Evolutionary conservation across 2,329 filamentous ascomycete genomes (phyloP).

Genomic region (Phyllosticta citriasiana): DNA sequence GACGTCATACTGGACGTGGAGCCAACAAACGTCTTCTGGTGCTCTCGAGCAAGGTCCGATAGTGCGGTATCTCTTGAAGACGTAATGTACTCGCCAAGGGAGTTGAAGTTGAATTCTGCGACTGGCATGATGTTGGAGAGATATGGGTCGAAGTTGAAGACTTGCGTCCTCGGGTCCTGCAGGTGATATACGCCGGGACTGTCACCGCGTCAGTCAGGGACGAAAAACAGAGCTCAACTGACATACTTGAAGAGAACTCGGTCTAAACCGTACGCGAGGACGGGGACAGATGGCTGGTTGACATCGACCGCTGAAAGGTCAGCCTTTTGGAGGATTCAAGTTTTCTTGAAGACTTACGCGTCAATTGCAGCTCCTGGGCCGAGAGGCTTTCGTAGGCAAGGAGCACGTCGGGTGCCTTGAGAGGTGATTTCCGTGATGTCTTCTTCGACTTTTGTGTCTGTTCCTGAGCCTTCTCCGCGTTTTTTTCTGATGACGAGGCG

Average conservation of each 20-base stretch:
- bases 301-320: conserved; percentile 28
- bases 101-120: conserved; percentile 81
- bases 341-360: background rate
- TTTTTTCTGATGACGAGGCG: background rate
- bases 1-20: conserved; percentile 96
- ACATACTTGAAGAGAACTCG: conserved; percentile 80
- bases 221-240: background rate
- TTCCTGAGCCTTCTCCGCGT: background rate
- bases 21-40: conserved; percentile 73
- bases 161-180: conserved; percentile 74
- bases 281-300: conserved; percentile 47
- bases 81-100: conserved; percentile 77
- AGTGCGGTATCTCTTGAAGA: conserved; percentile 75
- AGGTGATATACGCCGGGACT: conserved; percentile 78
- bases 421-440: background rate
- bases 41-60: conserved; percentile 53
- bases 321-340: conserved; percentile 17
- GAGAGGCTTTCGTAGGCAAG: background rate
- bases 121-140: conserved; percentile 88
- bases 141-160: conserved; percentile 97
- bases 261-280: conserved; percentile 65
- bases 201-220: background rate
- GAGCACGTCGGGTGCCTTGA: too few relatives aligned
- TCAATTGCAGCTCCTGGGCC: conserved; percentile 4
- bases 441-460: too few relatives aligned